Conservation (phyloP, 306 rosid genomes). For the Carpinus viminea region DNA sequence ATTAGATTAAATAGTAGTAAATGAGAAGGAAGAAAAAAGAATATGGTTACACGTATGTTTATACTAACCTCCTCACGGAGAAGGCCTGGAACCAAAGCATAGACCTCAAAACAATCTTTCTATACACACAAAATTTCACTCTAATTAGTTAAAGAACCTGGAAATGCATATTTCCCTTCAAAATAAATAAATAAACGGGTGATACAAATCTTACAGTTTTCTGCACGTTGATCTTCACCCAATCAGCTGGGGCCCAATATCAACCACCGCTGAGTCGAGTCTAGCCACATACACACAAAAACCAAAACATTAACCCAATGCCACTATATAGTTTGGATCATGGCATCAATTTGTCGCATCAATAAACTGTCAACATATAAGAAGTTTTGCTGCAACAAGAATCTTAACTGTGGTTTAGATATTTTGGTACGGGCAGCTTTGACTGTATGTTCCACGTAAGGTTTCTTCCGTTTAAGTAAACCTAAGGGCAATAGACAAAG, state of each 20-base stretch:
- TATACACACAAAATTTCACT: slow-evolving; percentile 40
- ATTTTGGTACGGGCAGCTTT: slow-evolving; percentile 77
- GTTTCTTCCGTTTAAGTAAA: slow-evolving; percentile 82
- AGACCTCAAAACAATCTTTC: slow-evolving; percentile 97
- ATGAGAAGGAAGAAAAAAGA: slow-evolving; percentile 14
- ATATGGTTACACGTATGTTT: neutral
- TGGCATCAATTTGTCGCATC: slow-evolving; percentile 22
- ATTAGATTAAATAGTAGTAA: neutral
- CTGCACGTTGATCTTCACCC: slow-evolving; percentile 97
- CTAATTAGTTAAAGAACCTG: slow-evolving; percentile 10
- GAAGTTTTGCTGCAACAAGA: slow-evolving; percentile 17
- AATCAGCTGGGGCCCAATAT: slow-evolving; percentile 96
- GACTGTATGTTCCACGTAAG: slow-evolving; percentile 63
- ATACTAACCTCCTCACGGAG: slow-evolving; percentile 90
- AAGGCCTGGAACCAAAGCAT: slow-evolving; percentile 98
- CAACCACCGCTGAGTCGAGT: slow-evolving; percentile 76
- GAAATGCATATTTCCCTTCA: slow-evolving; percentile 11
- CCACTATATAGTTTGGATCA: slow-evolving; percentile 13
- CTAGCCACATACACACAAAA: slow-evolving; percentile 47
- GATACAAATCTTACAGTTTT: slow-evolving; percentile 68
- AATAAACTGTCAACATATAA: slow-evolving; percentile 11
- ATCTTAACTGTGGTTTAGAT: slow-evolving; percentile 84
- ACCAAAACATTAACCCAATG: slow-evolving; percentile 26
- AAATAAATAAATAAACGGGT: neutral
- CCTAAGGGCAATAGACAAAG: slow-evolving; percentile 47